Percentiles rank a stretch among this genome's conserved stretches.
phyloP scores from a whole-genome alignment of 352 stramenopile species.

The Lagenidium giganteum region DNA sequence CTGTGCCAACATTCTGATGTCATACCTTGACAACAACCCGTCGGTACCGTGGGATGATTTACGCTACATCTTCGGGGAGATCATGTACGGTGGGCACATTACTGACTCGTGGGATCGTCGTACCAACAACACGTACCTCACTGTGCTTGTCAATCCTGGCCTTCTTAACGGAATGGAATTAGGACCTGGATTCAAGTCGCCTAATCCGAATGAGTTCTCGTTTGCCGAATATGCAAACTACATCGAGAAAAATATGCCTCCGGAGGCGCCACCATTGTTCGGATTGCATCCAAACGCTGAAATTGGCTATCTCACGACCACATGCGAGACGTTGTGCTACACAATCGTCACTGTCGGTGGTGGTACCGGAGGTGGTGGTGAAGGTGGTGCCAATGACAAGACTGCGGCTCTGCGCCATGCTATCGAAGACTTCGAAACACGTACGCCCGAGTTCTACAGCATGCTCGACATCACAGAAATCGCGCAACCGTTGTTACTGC shows the following conservation, averaged over 20 bases:
- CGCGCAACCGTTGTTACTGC: slow-evolving; percentile 83
- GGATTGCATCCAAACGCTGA: slow-evolving; percentile 94
- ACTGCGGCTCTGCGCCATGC: slow-evolving; percentile 68
- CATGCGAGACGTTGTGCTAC: slow-evolving; percentile 89
- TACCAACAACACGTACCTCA: slow-evolving; percentile 94
- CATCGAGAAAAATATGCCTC: slow-evolving; percentile 92
- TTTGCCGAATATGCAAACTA: slow-evolving; percentile 88
- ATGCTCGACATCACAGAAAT: slow-evolving; percentile 90
- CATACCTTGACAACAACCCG: slow-evolving; percentile 91
- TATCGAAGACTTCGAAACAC: slow-evolving; percentile 89
- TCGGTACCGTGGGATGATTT: slow-evolving; percentile 94
- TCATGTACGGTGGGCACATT: slow-evolving; percentile 97
- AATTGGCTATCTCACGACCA: slow-evolving; percentile 94
- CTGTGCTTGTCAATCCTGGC: slow-evolving; percentile 83
- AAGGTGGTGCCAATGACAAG: slow-evolving; percentile 63
- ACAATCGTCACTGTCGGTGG: slow-evolving; percentile 90
- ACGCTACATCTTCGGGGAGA: slow-evolving; percentile 95
- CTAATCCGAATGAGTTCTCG: slow-evolving; percentile 75
- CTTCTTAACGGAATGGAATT: slow-evolving; percentile 91
- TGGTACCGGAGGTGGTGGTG: slow-evolving; percentile 50
- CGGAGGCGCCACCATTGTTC: slow-evolving; percentile 90
- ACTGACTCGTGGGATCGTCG: slow-evolving; percentile 94
- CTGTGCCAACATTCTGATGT: slow-evolving; percentile 91
- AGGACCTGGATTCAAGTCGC: slow-evolving; percentile 92
- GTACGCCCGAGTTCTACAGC: slow-evolving; percentile 89